These are phyloP conservation scores for Cicer cuneatum DNA, from an alignment of 306 rosid genomes.

Conservation along the genomic window DNA sequence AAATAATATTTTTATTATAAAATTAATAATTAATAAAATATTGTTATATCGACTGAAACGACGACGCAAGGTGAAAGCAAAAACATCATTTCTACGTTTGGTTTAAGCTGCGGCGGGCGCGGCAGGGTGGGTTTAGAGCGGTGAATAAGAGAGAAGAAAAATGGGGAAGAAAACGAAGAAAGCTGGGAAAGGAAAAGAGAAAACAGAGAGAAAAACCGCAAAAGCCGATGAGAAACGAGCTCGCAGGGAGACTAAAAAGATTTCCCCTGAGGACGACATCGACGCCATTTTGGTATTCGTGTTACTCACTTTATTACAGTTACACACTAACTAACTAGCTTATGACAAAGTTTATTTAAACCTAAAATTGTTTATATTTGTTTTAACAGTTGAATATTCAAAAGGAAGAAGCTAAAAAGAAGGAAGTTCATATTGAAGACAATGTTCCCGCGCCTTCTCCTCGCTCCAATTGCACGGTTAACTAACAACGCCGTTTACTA, in stretches of 20 bases:
- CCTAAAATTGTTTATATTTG: background rate
- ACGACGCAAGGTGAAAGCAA: background rate
- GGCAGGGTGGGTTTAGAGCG: background rate
- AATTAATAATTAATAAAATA: too few species aligned
- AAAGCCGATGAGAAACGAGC: slow-evolving; percentile 85
- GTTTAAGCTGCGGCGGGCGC: background rate
- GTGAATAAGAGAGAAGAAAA: background rate
- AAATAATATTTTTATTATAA: too few species aligned
- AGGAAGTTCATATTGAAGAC: slow-evolving; percentile 87
- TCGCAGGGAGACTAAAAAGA: slow-evolving; percentile 88
- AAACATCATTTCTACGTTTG: background rate
- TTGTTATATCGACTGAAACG: too few species aligned
- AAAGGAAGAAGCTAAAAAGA: slow-evolving; percentile 96
- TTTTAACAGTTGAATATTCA: slow-evolving; percentile 69
- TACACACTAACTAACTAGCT: background rate
- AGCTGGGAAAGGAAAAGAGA: slow-evolving; percentile 93
- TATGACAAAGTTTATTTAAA: background rate
- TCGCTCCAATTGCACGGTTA: slow-evolving; percentile 88
- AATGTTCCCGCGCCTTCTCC: slow-evolving; percentile 96
- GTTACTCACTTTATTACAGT: too few species aligned
- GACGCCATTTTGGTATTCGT: slow-evolving; percentile 80
- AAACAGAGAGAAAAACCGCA: slow-evolving; percentile 85
- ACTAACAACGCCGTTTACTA: background rate
- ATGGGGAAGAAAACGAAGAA: slow-evolving; percentile 99
- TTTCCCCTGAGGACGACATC: slow-evolving; percentile 96